These are phyloP conservation scores for Wickerhamiella australiensis DNA, from an alignment of 805 yeast genomes.

Conservation along the genomic window DNA sequence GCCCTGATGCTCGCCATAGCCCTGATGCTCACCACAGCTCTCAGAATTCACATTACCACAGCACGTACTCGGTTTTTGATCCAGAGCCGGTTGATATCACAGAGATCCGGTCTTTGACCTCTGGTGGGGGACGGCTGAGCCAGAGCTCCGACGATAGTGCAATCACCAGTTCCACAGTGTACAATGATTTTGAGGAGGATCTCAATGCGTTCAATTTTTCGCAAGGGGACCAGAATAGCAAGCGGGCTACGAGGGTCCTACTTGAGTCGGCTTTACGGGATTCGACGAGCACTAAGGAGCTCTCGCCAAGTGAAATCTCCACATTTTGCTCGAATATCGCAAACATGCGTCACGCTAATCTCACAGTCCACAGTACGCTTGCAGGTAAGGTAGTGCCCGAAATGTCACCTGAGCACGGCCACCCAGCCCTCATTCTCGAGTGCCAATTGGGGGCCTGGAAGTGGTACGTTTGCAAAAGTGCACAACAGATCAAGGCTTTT, in stretches of 20 bases:
- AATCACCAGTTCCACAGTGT: background rate
- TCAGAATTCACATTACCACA: background rate
- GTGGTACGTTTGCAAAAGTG: slow-evolving; percentile 5
- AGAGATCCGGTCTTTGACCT: background rate
- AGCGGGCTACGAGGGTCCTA: background rate
- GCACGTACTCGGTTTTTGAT: background rate
- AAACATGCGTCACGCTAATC: slow-evolving; percentile 1
- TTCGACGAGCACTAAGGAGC: background rate
- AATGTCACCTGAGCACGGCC: slow-evolving; percentile 1
- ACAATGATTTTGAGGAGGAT: background rate
- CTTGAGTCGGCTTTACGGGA: background rate
- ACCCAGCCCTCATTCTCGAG: background rate
- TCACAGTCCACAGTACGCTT: background rate
- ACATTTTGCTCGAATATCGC: background rate
- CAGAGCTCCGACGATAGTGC: background rate
- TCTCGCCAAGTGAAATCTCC: background rate
- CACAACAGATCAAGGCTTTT: background rate
- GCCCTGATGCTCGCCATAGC: background rate
- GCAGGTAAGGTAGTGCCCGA: slow-evolving; percentile 1
- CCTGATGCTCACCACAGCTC: background rate
- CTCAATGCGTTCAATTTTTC: background rate
- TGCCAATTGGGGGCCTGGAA: slow-evolving; percentile 1
- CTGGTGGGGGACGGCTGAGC: background rate
- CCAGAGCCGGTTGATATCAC: background rate
- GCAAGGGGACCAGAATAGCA: background rate